Conservation (phyloP, 176 grass and related monocot genomes). For the Chloris gayana region DNA sequence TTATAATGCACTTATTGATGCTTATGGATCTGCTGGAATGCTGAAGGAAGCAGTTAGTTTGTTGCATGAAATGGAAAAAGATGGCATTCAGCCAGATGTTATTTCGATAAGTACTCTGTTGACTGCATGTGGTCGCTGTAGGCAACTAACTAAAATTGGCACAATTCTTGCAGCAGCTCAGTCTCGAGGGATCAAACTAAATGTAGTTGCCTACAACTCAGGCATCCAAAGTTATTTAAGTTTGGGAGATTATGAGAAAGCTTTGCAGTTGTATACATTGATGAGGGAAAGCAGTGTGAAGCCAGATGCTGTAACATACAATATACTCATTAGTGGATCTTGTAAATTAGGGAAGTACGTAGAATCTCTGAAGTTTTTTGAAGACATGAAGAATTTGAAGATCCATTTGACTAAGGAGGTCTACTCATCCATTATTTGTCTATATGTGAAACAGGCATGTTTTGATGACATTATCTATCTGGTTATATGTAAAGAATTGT, state of each 20-base stretch:
- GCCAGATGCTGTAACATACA: constrained; percentile 81
- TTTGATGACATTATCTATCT: constrained; percentile 20
- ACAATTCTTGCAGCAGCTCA: constrained; percentile 68
- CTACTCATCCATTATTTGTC: constrained; percentile 87
- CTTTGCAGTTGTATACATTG: constrained; percentile 65
- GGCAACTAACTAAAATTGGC: constrained; percentile 73
- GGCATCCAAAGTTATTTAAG: constrained; percentile 87
- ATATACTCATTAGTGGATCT: constrained; percentile 84
- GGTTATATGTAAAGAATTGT: constrained; percentile 29
- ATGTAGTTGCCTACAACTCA: constrained; percentile 88
- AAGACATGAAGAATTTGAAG: constrained; percentile 68
- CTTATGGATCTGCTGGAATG: constrained; percentile 89
- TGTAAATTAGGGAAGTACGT: constrained; percentile 71
- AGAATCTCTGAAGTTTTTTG: constrained; percentile 76
- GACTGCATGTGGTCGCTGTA: constrained; percentile 68
- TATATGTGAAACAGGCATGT: constrained; percentile 83
- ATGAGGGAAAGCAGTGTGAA: constrained; percentile 73
- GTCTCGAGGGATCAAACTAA: constrained; percentile 74
- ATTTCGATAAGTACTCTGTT: constrained; percentile 94
- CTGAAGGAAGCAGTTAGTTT: constrained; percentile 66
- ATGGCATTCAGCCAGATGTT: constrained; percentile 76
- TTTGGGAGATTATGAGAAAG: constrained; percentile 79
- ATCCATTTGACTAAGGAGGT: constrained; percentile 90
- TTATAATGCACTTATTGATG: constrained; percentile 98
- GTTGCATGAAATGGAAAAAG: constrained; percentile 80